Evolutionary conservation across 768 basidiomycete species (phyloP).

Genomic region (Pholiota microspora): DNA sequence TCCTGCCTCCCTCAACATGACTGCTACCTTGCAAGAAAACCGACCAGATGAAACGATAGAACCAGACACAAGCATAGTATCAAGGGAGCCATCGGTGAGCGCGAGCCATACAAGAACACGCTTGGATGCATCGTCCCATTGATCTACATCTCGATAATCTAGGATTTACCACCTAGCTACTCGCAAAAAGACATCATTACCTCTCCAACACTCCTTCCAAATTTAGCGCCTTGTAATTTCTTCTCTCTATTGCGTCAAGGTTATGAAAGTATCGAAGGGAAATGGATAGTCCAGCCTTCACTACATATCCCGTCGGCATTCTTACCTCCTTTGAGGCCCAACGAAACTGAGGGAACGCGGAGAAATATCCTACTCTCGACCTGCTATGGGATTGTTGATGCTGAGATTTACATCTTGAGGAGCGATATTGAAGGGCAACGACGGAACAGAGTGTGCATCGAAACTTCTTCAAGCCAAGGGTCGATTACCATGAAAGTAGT

Average conservation of each 20-base stretch:
- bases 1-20: too few species aligned
- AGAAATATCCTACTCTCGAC: slow-evolving; percentile 36
- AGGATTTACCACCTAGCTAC: too few species aligned
- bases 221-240: slow-evolving; percentile 32
- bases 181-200: too few species aligned
- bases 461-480: slow-evolving; percentile 25
- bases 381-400: slow-evolving; percentile 32
- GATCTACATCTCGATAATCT: too few species aligned
- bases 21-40: too few species aligned
- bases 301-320: slow-evolving; percentile 35
- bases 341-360: slow-evolving; percentile 35
- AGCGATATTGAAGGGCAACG: neutral
- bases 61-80: too few species aligned
- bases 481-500: slow-evolving; percentile 14
- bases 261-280: slow-evolving; percentile 29
- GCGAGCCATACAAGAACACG: too few species aligned
- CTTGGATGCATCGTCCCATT: too few species aligned
- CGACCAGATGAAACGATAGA: too few species aligned
- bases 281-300: slow-evolving; percentile 42
- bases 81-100: too few species aligned
- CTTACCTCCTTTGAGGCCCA: slow-evolving; percentile 34
- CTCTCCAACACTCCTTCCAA: too few species aligned
- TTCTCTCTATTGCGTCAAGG: slow-evolving; percentile 28
- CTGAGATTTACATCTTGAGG: slow-evolving; percentile 35
- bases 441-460: slow-evolving; percentile 15